Conservation (phyloP, 805 yeast genomes). For the Starmerella floris region DNA sequence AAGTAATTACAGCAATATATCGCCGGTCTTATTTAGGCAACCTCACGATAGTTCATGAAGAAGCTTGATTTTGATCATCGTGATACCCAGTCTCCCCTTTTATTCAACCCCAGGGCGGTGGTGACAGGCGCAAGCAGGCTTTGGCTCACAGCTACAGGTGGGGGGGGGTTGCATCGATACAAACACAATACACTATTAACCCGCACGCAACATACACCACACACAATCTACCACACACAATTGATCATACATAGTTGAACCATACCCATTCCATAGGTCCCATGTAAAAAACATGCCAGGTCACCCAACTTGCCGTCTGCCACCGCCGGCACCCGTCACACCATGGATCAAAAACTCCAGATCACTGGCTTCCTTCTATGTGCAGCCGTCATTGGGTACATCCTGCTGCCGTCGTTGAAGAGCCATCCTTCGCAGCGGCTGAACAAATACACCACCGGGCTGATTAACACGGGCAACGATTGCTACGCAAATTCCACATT, state of each 20-base stretch:
- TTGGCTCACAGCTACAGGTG: too few relatives aligned
- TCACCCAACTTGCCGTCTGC: neutral
- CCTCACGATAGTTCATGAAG: too few relatives aligned
- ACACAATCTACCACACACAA: too few relatives aligned
- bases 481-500: constrained; percentile 85
- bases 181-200: too few relatives aligned
- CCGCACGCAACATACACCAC: too few relatives aligned
- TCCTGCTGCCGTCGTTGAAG: constrained; percentile 7
- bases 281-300: neutral
- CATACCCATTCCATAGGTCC: neutral
- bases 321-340: neutral
- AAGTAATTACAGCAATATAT: too few relatives aligned
- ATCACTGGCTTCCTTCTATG: neutral
- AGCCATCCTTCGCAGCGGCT: neutral
- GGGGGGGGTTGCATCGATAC: too few relatives aligned
- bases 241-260: neutral
- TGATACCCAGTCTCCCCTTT: too few relatives aligned
- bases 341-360: neutral
- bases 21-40: too few relatives aligned
- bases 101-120: too few relatives aligned
- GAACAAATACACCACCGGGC: constrained; percentile 50
- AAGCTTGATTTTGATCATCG: too few relatives aligned
- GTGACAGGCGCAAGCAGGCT: too few relatives aligned
- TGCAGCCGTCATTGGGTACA: constrained; percentile 4
- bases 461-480: constrained; percentile 69